Evolutionary conservation across 345 rosid species (phyloP).

Genomic region (Tarenaya hassleriana): DNA sequence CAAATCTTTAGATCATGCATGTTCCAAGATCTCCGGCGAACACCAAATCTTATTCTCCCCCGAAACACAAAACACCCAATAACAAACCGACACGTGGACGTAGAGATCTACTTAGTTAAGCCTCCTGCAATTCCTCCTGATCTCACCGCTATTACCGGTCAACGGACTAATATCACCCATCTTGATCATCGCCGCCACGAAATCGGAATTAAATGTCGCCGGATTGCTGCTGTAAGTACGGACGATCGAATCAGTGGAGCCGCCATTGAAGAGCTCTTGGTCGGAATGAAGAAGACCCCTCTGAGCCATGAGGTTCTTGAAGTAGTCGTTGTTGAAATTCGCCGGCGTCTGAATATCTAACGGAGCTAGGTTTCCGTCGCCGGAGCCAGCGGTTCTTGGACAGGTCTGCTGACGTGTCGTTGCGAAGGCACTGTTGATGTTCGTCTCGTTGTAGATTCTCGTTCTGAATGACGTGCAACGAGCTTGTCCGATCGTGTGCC

Average conservation of each 20-base stretch:
- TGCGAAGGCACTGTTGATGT: conserved; percentile 60
- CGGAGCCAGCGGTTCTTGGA: conserved; percentile 43
- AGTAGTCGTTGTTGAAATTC: conserved; percentile 61
- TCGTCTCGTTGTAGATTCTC: conserved; percentile 61
- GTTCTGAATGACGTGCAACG: conserved; percentile 56
- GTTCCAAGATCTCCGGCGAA: background rate
- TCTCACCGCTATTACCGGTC: conserved; percentile 68
- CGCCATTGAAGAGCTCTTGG: conserved; percentile 65
- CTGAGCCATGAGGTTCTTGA: conserved; percentile 48
- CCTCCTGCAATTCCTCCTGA: conserved; percentile 61
- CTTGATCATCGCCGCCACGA: conserved; percentile 63
- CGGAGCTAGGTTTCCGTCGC: conserved; percentile 58
- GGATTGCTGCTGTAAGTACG: conserved; percentile 45
- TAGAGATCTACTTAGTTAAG: conserved; percentile 33
- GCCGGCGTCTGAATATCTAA: conserved; percentile 54
- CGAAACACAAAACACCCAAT: conserved; percentile 11
- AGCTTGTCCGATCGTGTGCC: conserved; percentile 78
- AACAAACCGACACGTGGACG: conserved; percentile 3
- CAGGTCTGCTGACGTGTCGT: conserved; percentile 35
- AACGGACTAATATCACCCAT: conserved; percentile 79
- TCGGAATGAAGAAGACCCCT: conserved; percentile 78
- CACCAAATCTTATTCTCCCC: conserved; percentile 8
- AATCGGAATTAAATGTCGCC: conserved; percentile 51
- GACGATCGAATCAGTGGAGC: conserved; percentile 61
- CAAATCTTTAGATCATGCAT: background rate